Evolutionary conservation across 2,329 filamentous ascomycete species (phyloP).

Genomic region (Microsporum canis): DNA sequence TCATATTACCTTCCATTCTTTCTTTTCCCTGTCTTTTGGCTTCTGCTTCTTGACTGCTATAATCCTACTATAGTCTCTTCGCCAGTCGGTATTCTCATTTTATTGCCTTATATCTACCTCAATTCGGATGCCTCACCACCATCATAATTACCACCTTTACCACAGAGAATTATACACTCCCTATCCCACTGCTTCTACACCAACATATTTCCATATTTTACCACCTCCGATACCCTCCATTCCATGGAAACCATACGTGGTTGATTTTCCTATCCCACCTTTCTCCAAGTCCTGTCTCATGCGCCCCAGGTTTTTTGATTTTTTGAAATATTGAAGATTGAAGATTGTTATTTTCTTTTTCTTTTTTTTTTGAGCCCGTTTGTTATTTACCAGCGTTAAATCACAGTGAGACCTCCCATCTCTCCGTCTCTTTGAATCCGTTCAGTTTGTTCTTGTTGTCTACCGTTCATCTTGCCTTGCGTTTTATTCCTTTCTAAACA

Average conservation of each 20-base stretch:
- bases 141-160: neutral
- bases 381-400: neutral
- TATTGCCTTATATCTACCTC: slow-evolving; percentile 11
- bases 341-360: slow-evolving; percentile 14
- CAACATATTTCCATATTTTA: neutral
- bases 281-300: neutral
- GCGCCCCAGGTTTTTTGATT: neutral
- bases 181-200: neutral
- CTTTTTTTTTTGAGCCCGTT: neutral
- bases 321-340: neutral
- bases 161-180: neutral
- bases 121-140: neutral
- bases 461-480: neutral
- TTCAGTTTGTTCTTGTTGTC: neutral
- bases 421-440: neutral
- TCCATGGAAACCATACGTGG: neutral
- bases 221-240: neutral
- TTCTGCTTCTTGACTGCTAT: slow-evolving; percentile 8
- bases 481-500: neutral
- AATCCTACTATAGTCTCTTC: slow-evolving; percentile 12
- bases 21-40: neutral
- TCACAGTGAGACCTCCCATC: neutral
- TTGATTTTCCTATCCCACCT: neutral
- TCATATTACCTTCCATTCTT: neutral
- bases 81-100: slow-evolving; percentile 12